A percentile compares a stretch with the other conserved stretches of the same genome.
Conservation (phyloP, 2,329 filamentous ascomycete species). For the Sphaerulina populicola region DNA sequence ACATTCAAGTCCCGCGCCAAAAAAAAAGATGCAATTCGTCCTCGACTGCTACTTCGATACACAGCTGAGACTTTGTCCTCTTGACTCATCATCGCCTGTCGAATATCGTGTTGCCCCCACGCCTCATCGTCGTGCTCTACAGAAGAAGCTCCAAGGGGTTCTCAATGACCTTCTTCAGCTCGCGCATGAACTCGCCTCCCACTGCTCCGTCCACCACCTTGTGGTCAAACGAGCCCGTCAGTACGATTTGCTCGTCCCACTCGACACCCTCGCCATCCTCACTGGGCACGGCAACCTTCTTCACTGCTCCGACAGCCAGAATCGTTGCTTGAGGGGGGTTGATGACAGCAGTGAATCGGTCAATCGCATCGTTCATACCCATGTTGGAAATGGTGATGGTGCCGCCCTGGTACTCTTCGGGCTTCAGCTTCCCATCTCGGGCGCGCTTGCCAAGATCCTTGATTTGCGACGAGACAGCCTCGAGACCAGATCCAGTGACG, state of each 20-base stretch:
- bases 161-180: constrained; percentile 95
- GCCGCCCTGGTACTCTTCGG: constrained; percentile 97
- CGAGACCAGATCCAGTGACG: constrained; percentile 77
- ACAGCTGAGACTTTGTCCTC: neutral
- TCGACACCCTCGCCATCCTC: constrained; percentile 70
- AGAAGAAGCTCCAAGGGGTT: constrained; percentile 92
- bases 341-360: constrained; percentile 96
- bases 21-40: constrained; percentile 11
- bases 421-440: constrained; percentile 95
- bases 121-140: constrained; percentile 40
- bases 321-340: constrained; percentile 97
- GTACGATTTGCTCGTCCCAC: constrained; percentile 95
- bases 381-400: constrained; percentile 99
- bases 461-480: constrained; percentile 77
- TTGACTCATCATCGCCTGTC: constrained; percentile 11
- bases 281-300: constrained; percentile 84
- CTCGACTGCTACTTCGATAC: neutral
- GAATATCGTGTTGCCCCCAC: neutral
- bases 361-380: constrained; percentile 97
- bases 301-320: constrained; percentile 85
- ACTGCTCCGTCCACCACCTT: constrained; percentile 96
- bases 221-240: constrained; percentile 96
- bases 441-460: constrained; percentile 97
- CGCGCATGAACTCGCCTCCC: constrained; percentile 91
- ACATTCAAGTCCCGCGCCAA: constrained; percentile 10